Evolutionary conservation across 164 flowering plant genomes (phyloP), one percentile per base, ranked within the genome.

Genomic region (Liquidambar formosana): DNA sequence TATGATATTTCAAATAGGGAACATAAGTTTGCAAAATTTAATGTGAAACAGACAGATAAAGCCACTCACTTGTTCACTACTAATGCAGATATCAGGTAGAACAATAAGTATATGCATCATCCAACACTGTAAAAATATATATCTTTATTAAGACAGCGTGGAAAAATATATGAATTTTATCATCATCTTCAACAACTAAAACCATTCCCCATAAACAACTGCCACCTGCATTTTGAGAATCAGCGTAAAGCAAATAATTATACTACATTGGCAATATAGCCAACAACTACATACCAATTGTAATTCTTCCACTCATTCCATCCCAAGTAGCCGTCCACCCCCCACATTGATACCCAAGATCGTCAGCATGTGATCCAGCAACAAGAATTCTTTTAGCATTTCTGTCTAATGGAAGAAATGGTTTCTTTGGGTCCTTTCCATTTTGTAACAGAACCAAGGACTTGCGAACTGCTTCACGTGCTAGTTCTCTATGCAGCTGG

Each of bases 271-370:
- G n/a, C 1, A 1, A 22, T 45, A 21, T 23, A 4, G 19, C 26
- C 47, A 28, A 15, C 2, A 45, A 43, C 27, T 6, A 66, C 86
- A 66, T 90, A 93, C 96, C 98, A 26, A 77, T 69, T 43, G 97
- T 91, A 27, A 84, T 89, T 76, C 82, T 81, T 75, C 98, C 98
- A 71, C 94, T 79, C 44, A 33, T 49, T 47, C 98, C 97, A 46
- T 79, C 49, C 95, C 94, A 88, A 45, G 86, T 76, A 57, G 66
- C 78, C 16, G 98, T 91, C 97, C 97, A 93, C 26, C 98, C 98
- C 69, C 98, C 98, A 66, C 98, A 91, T 51, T 87, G 98, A 66
- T 79, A 91, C 18, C 98, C 98, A 62, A 93, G 88, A 83, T 93
- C 81, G 80, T 93, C 89, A 77, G 96, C 96, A 83, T 89, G 94